Base-by-base conservation (phyloP, 192 early-diverging fungal genomes). In the Ambispora gerdemannii region DNA sequence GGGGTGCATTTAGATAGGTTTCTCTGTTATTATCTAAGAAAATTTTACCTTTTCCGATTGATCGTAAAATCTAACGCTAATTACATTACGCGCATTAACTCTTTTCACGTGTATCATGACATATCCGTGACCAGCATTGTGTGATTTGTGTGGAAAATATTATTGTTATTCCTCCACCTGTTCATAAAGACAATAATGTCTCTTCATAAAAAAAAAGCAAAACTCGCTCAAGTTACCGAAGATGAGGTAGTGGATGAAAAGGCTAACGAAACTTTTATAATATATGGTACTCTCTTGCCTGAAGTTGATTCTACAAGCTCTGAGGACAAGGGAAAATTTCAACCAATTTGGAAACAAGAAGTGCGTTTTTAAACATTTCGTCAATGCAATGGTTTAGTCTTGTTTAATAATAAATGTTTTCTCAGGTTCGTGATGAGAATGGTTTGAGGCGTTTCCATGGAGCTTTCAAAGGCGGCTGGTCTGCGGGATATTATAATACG, bases 381-480 rank as follows among this genome's bases (percentile, higher is more conserved):
- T 36, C 3, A 4, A 13, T 36, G 4, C 3, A 30, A 50, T 43
- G 6, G 38, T 43, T 43, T 15, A 43, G 38, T 6, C 6, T 6
- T 43, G 6, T 10, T 53, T 11, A 19, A 47, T 49, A 6, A 22
- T 47, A 7, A 22, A 22, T 24, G 22, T 17, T 70, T 25, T 59
- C 15, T 8, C 49, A 82, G 71, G 78, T 79, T 3, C 78, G 83
- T 32, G 89, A 92, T 67, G 84, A 84, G 69, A 78, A 89, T 43
- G 94, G 92, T 13, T 80, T 90, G 24, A 83, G 90, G 61, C 80
- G 94, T 36, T 87, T 96, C 51, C 94, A 94, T 74, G 94, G 95
- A 15, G 93, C 94, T 4, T 96, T 96, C 77, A 93, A 89, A 20
- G 95, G 95, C 49, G 95, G 95, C n/a, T 98, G 90, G 71, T 89